Evolutionary conservation across 1,284 basidiomycete species (phyloP).

Genomic region (Rhodotorula sp.): DNA sequence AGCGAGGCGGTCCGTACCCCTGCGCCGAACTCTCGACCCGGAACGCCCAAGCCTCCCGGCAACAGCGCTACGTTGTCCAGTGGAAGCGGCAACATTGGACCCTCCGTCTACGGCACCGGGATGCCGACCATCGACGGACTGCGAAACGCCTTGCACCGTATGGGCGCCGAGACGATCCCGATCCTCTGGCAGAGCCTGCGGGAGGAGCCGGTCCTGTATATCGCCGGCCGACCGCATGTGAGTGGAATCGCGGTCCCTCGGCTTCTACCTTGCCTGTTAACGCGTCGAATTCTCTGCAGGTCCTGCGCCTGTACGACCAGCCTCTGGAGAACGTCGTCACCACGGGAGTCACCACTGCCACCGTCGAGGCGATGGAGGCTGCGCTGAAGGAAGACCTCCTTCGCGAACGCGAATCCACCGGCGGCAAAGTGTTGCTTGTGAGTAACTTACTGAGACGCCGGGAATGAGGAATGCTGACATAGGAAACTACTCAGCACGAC

Average conservation of each 20-base stretch:
- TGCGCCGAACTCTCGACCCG: background rate
- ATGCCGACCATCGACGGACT: slow-evolving; percentile 89
- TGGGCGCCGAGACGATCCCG: slow-evolving; percentile 71
- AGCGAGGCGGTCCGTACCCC: slow-evolving; percentile 8
- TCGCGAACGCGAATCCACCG: slow-evolving; percentile 68
- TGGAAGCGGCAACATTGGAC: background rate
- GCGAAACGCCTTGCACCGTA: slow-evolving; percentile 73
- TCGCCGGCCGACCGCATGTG: slow-evolving; percentile 13
- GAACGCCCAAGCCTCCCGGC: background rate
- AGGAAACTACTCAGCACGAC: slow-evolving; percentile 61
- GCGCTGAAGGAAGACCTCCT: slow-evolving; percentile 88
- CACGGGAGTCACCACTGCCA: slow-evolving; percentile 86
- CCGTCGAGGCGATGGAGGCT: slow-evolving; percentile 91
- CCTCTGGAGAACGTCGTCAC: slow-evolving; percentile 84
- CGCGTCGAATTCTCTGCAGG: slow-evolving; percentile 37
- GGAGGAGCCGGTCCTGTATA: slow-evolving; percentile 94
- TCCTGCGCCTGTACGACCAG: slow-evolving; percentile 83
- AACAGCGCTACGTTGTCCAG: slow-evolving; percentile 2
- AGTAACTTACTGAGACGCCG: accelerated
- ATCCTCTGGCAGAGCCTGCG: slow-evolving; percentile 89
- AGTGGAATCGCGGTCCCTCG: background rate
- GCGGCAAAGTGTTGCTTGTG: slow-evolving; percentile 69
- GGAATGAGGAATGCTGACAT: background rate
- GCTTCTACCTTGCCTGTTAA: background rate
- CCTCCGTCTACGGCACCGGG: slow-evolving; percentile 64